phyloP scores from a whole-genome alignment of 2,329 filamentous ascomycete genomes.

The Fusarium albosuccineum region DNA sequence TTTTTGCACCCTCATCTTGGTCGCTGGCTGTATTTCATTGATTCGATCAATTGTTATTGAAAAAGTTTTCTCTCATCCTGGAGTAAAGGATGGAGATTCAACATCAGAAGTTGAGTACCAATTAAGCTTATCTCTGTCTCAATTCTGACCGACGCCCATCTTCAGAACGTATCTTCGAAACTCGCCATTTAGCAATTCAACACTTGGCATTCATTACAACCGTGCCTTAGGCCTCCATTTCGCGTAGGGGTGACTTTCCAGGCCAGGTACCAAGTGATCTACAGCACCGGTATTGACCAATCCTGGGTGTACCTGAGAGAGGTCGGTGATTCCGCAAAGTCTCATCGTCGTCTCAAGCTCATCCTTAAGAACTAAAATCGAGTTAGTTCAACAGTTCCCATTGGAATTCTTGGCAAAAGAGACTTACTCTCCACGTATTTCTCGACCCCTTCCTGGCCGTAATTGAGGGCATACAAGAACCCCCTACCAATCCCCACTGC shows the following conservation, averaged over 20 bases:
- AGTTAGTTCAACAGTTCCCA: not conserved
- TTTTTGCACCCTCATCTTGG: not conserved
- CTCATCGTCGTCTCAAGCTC: slow-evolving; percentile 76
- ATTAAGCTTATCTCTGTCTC: too few species aligned
- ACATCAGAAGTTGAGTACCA: too few species aligned
- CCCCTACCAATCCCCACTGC: slow-evolving; percentile 74
- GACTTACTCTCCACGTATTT: slow-evolving; percentile 65
- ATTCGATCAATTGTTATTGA: too few species aligned
- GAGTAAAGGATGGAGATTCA: too few species aligned
- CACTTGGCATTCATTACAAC: not conserved
- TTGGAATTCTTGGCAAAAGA: not conserved
- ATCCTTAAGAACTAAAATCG: slow-evolving; percentile 58
- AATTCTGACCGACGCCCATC: too few species aligned
- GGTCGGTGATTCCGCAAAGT: slow-evolving; percentile 50
- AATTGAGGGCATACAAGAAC: slow-evolving; percentile 70
- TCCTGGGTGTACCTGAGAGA: slow-evolving; percentile 13
- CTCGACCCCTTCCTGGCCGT: slow-evolving; percentile 70
- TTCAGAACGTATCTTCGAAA: too few species aligned
- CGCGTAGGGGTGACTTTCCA: slow-evolving; percentile 6
- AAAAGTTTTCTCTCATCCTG: too few species aligned
- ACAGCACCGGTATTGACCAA: slow-evolving; percentile 7
- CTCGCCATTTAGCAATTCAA: not conserved
- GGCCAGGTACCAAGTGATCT: slow-evolving; percentile 8
- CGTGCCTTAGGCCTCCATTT: slow-evolving; percentile 6
- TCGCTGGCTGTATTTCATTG: too few species aligned